phyloP scores from a whole-genome alignment of 495 filamentous ascomycete genomes.

The Penicillium bovifimosum region DNA sequence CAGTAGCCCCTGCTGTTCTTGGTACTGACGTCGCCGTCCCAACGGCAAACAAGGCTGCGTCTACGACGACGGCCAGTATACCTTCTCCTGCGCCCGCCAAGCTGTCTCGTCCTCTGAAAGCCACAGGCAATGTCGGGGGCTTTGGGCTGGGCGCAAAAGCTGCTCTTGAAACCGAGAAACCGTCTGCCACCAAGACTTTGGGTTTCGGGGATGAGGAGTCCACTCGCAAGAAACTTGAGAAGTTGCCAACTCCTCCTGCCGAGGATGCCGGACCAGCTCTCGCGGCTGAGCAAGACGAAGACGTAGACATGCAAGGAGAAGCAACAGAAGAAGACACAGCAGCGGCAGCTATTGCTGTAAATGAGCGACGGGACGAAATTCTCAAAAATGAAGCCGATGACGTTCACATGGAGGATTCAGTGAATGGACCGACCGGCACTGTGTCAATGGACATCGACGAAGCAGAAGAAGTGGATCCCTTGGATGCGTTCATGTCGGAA shows the following conservation, averaged over 20 bases:
- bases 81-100: slow-evolving; percentile 45
- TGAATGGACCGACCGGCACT: slow-evolving; percentile 31
- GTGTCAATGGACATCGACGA: slow-evolving; percentile 35
- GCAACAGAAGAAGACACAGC: slow-evolving; percentile 83
- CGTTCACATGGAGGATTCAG: slow-evolving; percentile 38
- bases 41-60: slow-evolving; percentile 44
- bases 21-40: slow-evolving; percentile 60
- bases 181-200: slow-evolving; percentile 62
- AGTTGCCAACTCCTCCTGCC: slow-evolving; percentile 69
- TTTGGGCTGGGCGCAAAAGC: slow-evolving; percentile 74
- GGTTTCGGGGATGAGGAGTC: slow-evolving; percentile 86
- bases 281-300: slow-evolving; percentile 62
- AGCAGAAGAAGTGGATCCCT: slow-evolving; percentile 79
- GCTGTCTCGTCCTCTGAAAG: slow-evolving; percentile 44
- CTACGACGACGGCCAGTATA: slow-evolving; percentile 34
- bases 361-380: slow-evolving; percentile 67
- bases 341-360: slow-evolving; percentile 74
- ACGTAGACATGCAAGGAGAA: slow-evolving; percentile 68
- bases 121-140: slow-evolving; percentile 67
- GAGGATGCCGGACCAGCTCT: slow-evolving; percentile 57
- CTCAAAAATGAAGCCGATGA: slow-evolving; percentile 51
- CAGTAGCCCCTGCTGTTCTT: slow-evolving; percentile 41
- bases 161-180: slow-evolving; percentile 57
- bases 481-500: slow-evolving; percentile 93
- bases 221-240: slow-evolving; percentile 79